Evolutionary conservation across 768 basidiomycete species (phyloP).

Genomic region (Tephrocybe sp.): DNA sequence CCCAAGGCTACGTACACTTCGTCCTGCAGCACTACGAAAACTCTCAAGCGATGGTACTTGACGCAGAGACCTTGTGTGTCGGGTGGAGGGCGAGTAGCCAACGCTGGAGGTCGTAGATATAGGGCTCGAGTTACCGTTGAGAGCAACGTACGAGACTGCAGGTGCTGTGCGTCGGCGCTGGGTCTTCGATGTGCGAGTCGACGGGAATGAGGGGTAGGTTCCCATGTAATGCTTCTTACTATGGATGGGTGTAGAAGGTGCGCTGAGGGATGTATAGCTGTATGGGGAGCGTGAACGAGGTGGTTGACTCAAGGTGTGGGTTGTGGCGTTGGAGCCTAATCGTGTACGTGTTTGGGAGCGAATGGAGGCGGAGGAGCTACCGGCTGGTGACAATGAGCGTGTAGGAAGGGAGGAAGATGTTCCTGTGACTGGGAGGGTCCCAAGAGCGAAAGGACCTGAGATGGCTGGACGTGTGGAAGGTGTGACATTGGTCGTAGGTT

Average conservation of each 20-base stretch:
- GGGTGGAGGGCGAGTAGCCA: not conserved
- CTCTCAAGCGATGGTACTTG: slow-evolving; percentile 45
- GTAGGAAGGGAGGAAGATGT: slow-evolving; percentile 16
- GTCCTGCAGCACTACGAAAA: slow-evolving; percentile 40
- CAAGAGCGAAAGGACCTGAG: slow-evolving; percentile 46
- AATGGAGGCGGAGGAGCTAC: slow-evolving; percentile 14
- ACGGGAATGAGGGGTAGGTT: not conserved
- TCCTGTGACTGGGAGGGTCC: slow-evolving; percentile 24
- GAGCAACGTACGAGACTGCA: not conserved
- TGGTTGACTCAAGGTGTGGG: slow-evolving; percentile 1
- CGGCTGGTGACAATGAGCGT: slow-evolving; percentile 8
- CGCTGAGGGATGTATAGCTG: slow-evolving; percentile 1
- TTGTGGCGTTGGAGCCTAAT: slow-evolving; percentile 13
- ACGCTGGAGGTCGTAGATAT: slow-evolving; percentile 4
- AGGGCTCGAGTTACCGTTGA: slow-evolving; percentile 1
- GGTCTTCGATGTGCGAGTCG: not conserved
- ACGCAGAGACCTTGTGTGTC: slow-evolving; percentile 23
- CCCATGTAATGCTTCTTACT: slow-evolving; percentile 9
- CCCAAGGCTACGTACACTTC: slow-evolving; percentile 42
- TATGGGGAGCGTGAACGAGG: slow-evolving; percentile 3
- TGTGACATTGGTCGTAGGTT: slow-evolving; percentile 8
- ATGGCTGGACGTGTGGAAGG: slow-evolving; percentile 31
- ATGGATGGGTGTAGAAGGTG: slow-evolving; percentile 7
- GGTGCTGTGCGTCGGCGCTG: slow-evolving; percentile 1
- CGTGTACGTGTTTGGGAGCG: slow-evolving; percentile 12